Evolutionary conservation across 2,329 filamentous ascomycete species (phyloP), one percentile per base, ranked within the genome.

Genomic region (Colletotrichum tropicicola): DNA sequence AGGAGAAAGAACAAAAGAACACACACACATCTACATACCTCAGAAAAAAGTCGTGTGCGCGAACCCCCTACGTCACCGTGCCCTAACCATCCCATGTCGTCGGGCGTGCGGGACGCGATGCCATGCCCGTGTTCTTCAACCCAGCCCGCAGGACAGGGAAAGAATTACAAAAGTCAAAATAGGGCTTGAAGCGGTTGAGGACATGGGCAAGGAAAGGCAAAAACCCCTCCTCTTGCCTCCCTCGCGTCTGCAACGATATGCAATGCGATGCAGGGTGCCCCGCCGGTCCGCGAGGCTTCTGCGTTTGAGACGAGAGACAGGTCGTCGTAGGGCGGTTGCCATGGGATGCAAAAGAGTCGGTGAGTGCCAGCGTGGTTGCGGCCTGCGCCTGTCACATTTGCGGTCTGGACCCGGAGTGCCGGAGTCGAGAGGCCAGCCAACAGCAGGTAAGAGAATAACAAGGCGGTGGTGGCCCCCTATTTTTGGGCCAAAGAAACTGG

Each of bases 221-320:
- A 48, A 48, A 30, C 57, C 35, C 57, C 61, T 49, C 43, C 49
- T 51, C 57, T 51, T 60, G 4, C 55, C 57, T 45, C 43, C 43
- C 23, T 65, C 57, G 44, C 63, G 15, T 48, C 63, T 66, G 63
- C 63, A 64, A 64, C 63, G 23, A 66, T 37, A 66, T 66, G 63
- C 63, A 66, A 54, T 47, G 58, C 63, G 39, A 57, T 58, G 63
- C 63, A 59, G 47, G n/a, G 45, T 63, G 52, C 63, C 63, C 63
- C 58, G 59, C 63, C 59, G 43, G 59, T 59, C 63, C 52, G 58
- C 41, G 37, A 45, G 30, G 28, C n/a, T n/a, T n/a, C n/a, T 43
- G 48, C 23, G 58, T 19, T 37, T 37, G 21, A 51, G n/a, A 37
- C 28, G 19, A 55, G 37, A 19, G 28, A 23, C 21, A 54, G 23